Evolutionary conservation across 768 basidiomycete species (phyloP).

Genomic region (Rhizopogon vulgaris): DNA sequence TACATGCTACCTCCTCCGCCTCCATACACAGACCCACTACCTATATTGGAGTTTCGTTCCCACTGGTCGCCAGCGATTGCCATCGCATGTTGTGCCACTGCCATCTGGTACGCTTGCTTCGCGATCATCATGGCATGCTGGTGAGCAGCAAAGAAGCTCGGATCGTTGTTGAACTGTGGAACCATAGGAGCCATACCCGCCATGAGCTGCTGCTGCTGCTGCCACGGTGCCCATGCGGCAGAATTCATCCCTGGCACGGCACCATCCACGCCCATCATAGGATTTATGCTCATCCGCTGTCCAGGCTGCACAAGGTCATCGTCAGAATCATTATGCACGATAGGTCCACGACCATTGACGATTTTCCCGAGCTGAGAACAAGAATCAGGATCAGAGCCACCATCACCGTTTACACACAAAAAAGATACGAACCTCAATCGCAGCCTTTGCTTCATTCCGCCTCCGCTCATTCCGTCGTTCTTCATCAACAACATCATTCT

Average conservation of each 20-base stretch:
- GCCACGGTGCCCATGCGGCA: slow-evolving; percentile 29
- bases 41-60: slow-evolving; percentile 68
- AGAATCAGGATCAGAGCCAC: slow-evolving; percentile 5
- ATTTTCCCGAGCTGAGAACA: slow-evolving; percentile 72
- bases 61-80: slow-evolving; percentile 86
- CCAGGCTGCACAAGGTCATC: slow-evolving; percentile 27
- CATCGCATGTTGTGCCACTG: slow-evolving; percentile 88
- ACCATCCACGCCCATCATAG: slow-evolving; percentile 23
- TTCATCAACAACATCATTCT: slow-evolving; percentile 33
- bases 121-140: slow-evolving; percentile 84
- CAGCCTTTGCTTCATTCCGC: slow-evolving; percentile 77
- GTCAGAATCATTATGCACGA: slow-evolving; percentile 44
- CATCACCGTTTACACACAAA: not conserved
- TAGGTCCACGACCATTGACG: slow-evolving; percentile 70
- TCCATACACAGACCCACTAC: slow-evolving; percentile 31
- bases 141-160: slow-evolving; percentile 63
- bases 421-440: slow-evolving; percentile 66
- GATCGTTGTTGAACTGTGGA: slow-evolving; percentile 41
- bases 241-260: slow-evolving; percentile 23
- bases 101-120: slow-evolving; percentile 87
- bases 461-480: slow-evolving; percentile 65
- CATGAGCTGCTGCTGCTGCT: slow-evolving; percentile 17
- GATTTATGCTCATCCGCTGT: slow-evolving; percentile 32
- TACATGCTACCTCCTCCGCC: slow-evolving; percentile 25
- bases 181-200: slow-evolving; percentile 22